Evolutionary conservation across 208 protist genomes (phyloP), one percentile per base, ranked within the genome.

Genomic region (Trypanosoma rangeli): DNA sequence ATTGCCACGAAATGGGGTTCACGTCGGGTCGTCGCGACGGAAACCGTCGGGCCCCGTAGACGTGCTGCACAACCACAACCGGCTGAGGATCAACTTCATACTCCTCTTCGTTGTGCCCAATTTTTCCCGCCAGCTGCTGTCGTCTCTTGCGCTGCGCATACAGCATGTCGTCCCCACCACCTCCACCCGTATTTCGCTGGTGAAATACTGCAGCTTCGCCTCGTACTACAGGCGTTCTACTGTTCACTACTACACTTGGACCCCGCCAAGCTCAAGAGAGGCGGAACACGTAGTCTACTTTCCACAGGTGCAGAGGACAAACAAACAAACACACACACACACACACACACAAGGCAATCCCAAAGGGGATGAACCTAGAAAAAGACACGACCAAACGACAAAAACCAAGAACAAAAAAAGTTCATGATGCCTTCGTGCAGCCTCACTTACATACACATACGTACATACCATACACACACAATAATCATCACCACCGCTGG

Each of bases 81-180:
- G 74, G 68, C 13, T 88, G 75, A 35, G 74, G 76, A 53, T 79
- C 74, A 12, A 95, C 74, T 18, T 80, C 57, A 70, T 95, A 95
- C 26, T 84, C 65, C 55, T 86, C 89, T 55, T 93, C 87, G 16
- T 85, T 80, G 65, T 95, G 90, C 20, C 87, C 87, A 76, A 95
- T 93, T 56, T 95, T 95, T 20, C 81, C 90, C 18, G 86, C 74
- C 31, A 94, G 58, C 68, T 77, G 72, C 70, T 92, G 81, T 64
- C 79, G 77, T 67, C 85, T 85, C 22, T 82, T 80, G 8, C 85
- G 77, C 35, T 77, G 70, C 10, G 76, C 86, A 26, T 86, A 69
- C 13, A 89, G 83, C 73, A 92, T 74, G 64, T 60, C 44, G 15
- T 20, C n/a, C 42, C 33, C 31, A n/a, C 31, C 26, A 20, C n/a